Evolutionary conservation across 805 yeast species (phyloP), one percentile per base, ranked within the genome.

Genomic region (Kuraishia hungarica): DNA sequence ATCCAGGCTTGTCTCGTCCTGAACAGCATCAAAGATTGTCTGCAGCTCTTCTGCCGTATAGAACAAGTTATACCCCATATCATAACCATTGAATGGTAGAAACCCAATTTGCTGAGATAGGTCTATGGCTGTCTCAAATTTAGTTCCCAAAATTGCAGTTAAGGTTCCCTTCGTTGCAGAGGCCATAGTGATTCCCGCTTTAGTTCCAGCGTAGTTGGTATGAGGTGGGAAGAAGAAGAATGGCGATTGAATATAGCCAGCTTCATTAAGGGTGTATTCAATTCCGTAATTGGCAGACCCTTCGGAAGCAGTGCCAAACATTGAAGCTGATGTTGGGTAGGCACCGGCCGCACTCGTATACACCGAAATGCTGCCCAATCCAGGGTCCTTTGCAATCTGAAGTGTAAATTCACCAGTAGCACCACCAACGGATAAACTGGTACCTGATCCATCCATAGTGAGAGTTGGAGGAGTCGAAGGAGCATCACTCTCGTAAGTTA

Each of bases 151-250:
- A 56, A 78, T 64, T 63, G 67, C 76, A 2, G 72, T 84, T 81
- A 80, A 77, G 13, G 63, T 61, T 56, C 85, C 86, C 67, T 78
- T 80, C 11, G 82, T 74, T 19, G 81, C 71, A 1, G 84, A 78
- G 5, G 69, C 65, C 52, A 80, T 60, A 5, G 59, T 57, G 48
- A 80, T 69, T 23, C 80, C 79, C 28, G 82, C 78, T 52, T 66
- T 60, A n/a, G 64, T 57, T 8, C 65, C 53, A 58, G 84, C 74
- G 46, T 74, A 67, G 10, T 58, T 54, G 10, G 63, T 84, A 65
- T 81, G 86, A 26, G 84, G 84, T 51, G 77, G 71, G 11, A 82
- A 81, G 64, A 78, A 81, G 17, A 79, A 62, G 52, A 81, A 66
- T 15, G 81, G 73, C 19, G 35, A 28, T 28, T 28, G 35, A 28